These are phyloP conservation scores for Micromonas commoda DNA, from an alignment of 139 green algal genomes.

Conservation along the genomic window DNA sequence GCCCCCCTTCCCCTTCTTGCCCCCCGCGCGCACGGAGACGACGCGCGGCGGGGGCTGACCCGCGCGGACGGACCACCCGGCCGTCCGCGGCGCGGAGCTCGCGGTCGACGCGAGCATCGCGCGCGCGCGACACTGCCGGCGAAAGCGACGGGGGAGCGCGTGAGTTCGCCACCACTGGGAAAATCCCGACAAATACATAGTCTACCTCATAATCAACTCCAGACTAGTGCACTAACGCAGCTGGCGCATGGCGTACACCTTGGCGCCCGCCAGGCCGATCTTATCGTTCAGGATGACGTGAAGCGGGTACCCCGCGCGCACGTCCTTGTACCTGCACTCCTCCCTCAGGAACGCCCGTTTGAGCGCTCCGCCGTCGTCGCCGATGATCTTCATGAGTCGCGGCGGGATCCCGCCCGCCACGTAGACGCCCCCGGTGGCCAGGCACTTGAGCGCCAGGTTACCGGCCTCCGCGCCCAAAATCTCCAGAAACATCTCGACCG, in stretches of 20 bases:
- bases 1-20: neutral
- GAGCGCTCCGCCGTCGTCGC: constrained; percentile 9
- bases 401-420: constrained; percentile 31
- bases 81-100: too few species aligned
- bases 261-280: constrained; percentile 20
- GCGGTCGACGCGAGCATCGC: too few species aligned
- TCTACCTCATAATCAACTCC: too few species aligned
- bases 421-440: constrained; percentile 56
- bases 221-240: too few species aligned
- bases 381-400: constrained; percentile 18
- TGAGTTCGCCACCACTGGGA: too few species aligned
- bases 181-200: too few species aligned
- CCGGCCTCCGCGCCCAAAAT: constrained; percentile 82
- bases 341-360: constrained; percentile 26
- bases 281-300: constrained; percentile 21
- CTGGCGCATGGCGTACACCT: constrained; percentile 18
- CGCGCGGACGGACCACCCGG: neutral
- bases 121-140: too few species aligned
- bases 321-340: constrained; percentile 15
- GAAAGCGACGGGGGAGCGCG: too few species aligned
- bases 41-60: neutral
- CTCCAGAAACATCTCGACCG: constrained; percentile 79
- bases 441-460: constrained; percentile 69
- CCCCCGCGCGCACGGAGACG: too few species aligned
- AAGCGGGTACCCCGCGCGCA: constrained; percentile 11